phyloP scores from a whole-genome alignment of 1,284 basidiomycete genomes.

The Agaricales sp. region DNA sequence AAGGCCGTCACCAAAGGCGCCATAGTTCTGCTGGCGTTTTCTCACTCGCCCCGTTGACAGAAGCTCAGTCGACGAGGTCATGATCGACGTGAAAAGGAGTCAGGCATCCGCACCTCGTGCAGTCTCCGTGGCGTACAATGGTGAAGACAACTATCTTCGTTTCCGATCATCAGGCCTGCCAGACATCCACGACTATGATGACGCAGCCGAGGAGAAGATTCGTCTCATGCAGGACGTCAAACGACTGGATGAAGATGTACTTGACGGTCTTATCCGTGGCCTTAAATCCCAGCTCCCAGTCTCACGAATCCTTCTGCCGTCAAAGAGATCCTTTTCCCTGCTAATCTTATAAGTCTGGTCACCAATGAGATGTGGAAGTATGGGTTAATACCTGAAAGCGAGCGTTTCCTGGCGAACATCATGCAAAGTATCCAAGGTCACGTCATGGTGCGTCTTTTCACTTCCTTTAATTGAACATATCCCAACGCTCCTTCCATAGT shows the following conservation, averaged over 20 bases:
- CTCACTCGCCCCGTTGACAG: slow-evolving; percentile 49
- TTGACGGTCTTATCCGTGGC: slow-evolving; percentile 84
- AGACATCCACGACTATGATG: slow-evolving; percentile 68
- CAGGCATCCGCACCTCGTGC: slow-evolving; percentile 77
- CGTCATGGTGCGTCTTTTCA: slow-evolving; percentile 81
- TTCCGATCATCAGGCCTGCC: slow-evolving; percentile 67
- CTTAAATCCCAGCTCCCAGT: slow-evolving; percentile 91
- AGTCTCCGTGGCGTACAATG: slow-evolving; percentile 85
- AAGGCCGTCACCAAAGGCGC: slow-evolving; percentile 56
- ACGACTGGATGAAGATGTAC: slow-evolving; percentile 88
- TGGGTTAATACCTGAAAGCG: slow-evolving; percentile 93
- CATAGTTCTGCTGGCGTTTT: slow-evolving; percentile 82
- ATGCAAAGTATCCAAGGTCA: slow-evolving; percentile 98
- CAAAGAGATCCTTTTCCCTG: slow-evolving; percentile 98
- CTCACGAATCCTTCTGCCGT: slow-evolving; percentile 86
- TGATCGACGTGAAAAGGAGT: slow-evolving; percentile 67
- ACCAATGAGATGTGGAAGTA: slow-evolving; percentile 99
- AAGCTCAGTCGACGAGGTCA: slow-evolving; percentile 71
- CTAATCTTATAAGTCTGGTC: slow-evolving; percentile 95
- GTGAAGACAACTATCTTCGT: slow-evolving; percentile 63
- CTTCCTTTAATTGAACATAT: neutral
- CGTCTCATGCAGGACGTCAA: slow-evolving; percentile 88
- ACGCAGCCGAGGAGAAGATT: slow-evolving; percentile 93
- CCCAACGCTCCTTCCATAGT: slow-evolving; percentile 30
- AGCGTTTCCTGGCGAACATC: slow-evolving; percentile 96